Conservation (phyloP, 768 basidiomycete species). For the Mycena leptocephala region DNA sequence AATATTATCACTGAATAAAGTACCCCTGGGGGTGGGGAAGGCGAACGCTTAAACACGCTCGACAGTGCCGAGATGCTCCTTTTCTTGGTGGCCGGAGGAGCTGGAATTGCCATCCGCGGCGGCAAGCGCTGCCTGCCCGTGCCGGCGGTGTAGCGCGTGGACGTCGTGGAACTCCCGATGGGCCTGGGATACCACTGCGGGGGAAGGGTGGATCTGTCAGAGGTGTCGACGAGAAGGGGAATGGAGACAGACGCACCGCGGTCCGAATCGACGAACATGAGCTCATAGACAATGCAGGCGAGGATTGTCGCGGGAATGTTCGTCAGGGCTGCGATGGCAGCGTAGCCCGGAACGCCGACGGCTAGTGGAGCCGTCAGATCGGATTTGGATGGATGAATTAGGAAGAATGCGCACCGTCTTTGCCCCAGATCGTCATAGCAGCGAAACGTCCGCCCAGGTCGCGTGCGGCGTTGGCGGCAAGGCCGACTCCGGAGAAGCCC, state of each 20-base stretch:
- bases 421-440: slow-evolving; percentile 75
- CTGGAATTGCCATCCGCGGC: not conserved
- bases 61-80: slow-evolving; percentile 29
- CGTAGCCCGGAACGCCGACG: slow-evolving; percentile 59
- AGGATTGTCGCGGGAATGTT: slow-evolving; percentile 78
- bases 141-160: slow-evolving; percentile 32
- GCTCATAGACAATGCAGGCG: slow-evolving; percentile 69
- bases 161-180: slow-evolving; percentile 34
- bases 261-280: slow-evolving; percentile 72
- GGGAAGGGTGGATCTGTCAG: not conserved
- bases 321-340: slow-evolving; percentile 75
- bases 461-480: slow-evolving; percentile 78
- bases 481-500: slow-evolving; percentile 69
- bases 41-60: slow-evolving; percentile 24
- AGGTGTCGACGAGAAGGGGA: not conserved
- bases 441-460: slow-evolving; percentile 79
- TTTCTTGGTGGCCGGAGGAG: not conserved
- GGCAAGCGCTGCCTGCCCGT: slow-evolving; percentile 15
- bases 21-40: not conserved
- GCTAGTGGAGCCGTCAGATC: slow-evolving; percentile 54
- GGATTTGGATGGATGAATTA: not conserved
- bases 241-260: slow-evolving; percentile 59
- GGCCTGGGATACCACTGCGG: slow-evolving; percentile 25
- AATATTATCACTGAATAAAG: not conserved
- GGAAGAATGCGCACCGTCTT: slow-evolving; percentile 46